Evolutionary conservation across 148 eudicot species (phyloP).

Genomic region (Chenopodium quinoa): DNA sequence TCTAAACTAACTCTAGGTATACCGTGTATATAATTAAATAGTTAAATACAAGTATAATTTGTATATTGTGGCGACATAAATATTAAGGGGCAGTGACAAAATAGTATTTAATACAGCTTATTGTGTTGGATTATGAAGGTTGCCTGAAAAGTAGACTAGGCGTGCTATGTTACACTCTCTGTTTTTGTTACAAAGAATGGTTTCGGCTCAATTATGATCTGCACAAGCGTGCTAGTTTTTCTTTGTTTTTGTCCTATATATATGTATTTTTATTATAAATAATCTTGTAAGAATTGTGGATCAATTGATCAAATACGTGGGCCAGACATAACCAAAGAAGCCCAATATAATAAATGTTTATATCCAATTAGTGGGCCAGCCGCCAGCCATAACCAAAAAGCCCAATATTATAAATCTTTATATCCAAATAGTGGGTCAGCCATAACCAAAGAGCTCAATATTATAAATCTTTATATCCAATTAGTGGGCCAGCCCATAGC

Average conservation of each 20-base stretch:
- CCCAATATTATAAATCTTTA: too few relatives aligned
- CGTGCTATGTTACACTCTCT: background rate
- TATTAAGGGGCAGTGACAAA: background rate
- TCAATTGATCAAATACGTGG: too few relatives aligned
- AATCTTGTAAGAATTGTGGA: background rate
- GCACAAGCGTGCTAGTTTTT: background rate
- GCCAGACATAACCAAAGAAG: too few relatives aligned
- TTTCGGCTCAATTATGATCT: constrained; percentile 7
- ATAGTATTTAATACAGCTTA: background rate
- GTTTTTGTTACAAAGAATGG: background rate
- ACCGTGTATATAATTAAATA: too few relatives aligned
- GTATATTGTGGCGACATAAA: background rate
- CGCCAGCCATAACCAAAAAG: too few relatives aligned
- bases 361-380: background rate
- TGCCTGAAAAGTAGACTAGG: constrained; percentile 3
- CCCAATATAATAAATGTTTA: too few relatives aligned
- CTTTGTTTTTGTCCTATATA: background rate
- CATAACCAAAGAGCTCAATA: too few relatives aligned
- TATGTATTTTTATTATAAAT: too few relatives aligned
- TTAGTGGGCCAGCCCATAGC: background rate
- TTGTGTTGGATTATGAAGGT: background rate
- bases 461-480: too few relatives aligned
- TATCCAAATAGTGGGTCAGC: too few relatives aligned
- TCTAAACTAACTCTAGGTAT: too few relatives aligned
- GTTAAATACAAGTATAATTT: too few relatives aligned